These are phyloP conservation scores for Castanea crenata DNA, from an alignment of 306 rosid species.

Conservation along the genomic window DNA sequence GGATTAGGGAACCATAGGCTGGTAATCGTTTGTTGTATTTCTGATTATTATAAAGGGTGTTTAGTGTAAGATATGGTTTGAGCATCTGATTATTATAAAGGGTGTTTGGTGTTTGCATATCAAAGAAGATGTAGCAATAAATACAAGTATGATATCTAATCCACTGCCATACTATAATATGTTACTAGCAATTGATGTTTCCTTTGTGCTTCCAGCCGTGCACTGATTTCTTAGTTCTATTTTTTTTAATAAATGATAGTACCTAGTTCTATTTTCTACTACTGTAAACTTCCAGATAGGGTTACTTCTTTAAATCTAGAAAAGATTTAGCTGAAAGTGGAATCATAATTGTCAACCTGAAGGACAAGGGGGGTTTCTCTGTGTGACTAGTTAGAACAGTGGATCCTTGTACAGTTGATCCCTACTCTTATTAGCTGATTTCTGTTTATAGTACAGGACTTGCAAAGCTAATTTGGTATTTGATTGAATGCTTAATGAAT, in stretches of 20 bases:
- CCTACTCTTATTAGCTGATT: no score
- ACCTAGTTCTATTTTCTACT: not conserved
- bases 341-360: no score
- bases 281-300: no score
- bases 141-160: not conserved
- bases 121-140: not conserved
- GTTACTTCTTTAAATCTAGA: no score
- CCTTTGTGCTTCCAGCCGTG: not conserved
- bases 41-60: not conserved
- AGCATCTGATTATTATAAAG: not conserved
- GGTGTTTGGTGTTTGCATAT: not conserved
- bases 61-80: not conserved
- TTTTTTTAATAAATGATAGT: no score
- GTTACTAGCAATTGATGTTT: not conserved
- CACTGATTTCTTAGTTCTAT: slow-evolving; percentile 2
- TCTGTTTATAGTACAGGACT: no score
- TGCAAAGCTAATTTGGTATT: not conserved
- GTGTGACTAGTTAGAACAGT: no score
- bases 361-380: no score
- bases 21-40: not conserved
- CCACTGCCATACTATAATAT: not conserved
- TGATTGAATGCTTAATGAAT: not conserved
- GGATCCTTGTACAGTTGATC: no score
- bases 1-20: not conserved
- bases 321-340: no score